Evolutionary conservation across 352 stramenopile genomes (phyloP).

Genomic region (Phytophthora colocasiae): DNA sequence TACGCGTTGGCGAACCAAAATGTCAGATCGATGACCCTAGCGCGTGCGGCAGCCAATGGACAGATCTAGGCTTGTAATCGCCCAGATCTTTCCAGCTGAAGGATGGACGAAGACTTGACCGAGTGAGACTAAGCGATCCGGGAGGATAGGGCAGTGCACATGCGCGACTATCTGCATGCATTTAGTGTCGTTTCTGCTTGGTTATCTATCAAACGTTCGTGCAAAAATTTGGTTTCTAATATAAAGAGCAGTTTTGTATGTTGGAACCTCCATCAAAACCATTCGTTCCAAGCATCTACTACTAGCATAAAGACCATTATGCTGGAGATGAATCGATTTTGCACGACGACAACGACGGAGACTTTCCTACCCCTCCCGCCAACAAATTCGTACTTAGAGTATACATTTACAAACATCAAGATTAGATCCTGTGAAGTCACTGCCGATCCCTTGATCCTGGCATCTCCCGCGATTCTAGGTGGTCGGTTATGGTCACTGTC

Average conservation of each 20-base stretch:
- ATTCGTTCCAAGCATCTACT: neutral
- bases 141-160: neutral
- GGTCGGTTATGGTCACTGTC: too few relatives aligned
- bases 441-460: too few relatives aligned
- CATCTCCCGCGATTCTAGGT: too few relatives aligned
- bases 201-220: neutral
- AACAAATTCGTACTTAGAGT: slow-evolving; percentile 7
- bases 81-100: too few relatives aligned
- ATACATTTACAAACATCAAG: neutral
- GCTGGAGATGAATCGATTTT: neutral
- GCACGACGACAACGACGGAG: neutral
- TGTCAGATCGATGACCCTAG: too few relatives aligned
- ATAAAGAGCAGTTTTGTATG: neutral
- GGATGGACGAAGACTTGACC: too few relatives aligned
- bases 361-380: neutral
- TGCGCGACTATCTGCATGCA: neutral
- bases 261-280: neutral
- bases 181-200: neutral
- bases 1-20: too few relatives aligned
- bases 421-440: too few relatives aligned
- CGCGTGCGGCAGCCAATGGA: too few relatives aligned
- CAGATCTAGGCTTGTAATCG: too few relatives aligned
- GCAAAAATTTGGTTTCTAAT: neutral
- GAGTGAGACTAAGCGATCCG: too few relatives aligned
- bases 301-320: neutral